These are phyloP conservation scores for Cordia subcordata DNA, from an alignment of 257 asterid genomes.

Conservation along the genomic window DNA sequence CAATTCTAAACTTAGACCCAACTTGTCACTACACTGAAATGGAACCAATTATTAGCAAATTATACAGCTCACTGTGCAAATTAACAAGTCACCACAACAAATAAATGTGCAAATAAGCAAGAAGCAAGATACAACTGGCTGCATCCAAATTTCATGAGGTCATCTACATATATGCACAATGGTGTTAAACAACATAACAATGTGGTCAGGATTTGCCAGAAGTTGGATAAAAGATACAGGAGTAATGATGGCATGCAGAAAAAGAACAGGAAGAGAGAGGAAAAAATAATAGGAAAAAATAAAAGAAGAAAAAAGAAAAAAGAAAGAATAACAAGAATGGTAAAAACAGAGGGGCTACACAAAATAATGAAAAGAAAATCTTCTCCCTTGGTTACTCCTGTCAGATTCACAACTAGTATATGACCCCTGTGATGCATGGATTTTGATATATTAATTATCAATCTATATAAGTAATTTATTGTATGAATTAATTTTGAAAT, in stretches of 20 bases:
- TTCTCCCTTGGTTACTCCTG: no score
- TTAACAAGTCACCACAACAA: not conserved
- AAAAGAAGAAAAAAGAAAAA: not conserved
- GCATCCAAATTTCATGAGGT: not conserved
- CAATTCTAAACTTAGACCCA: slow-evolving; percentile 97
- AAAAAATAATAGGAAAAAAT: not conserved
- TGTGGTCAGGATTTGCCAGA: not conserved
- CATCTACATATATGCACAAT: not conserved
- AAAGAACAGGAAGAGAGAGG: no score
- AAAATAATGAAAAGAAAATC: no score
- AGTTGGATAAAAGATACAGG: not conserved
- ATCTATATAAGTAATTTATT: no score
- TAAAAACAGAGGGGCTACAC: no score
- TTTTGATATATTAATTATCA: no score
- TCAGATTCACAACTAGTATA: no score
- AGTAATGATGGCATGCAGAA: not conserved
- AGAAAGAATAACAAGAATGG: no score
- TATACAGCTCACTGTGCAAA: not conserved
- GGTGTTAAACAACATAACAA: not conserved
- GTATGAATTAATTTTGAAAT: no score
- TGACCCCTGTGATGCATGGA: no score
- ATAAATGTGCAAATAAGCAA: not conserved
- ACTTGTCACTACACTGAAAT: slow-evolving; percentile 97
- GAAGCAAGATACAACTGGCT: not conserved
- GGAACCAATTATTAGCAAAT: slow-evolving; percentile 18